phyloP scores from a whole-genome alignment of 306 rosid genomes.

The Corylus americana region DNA sequence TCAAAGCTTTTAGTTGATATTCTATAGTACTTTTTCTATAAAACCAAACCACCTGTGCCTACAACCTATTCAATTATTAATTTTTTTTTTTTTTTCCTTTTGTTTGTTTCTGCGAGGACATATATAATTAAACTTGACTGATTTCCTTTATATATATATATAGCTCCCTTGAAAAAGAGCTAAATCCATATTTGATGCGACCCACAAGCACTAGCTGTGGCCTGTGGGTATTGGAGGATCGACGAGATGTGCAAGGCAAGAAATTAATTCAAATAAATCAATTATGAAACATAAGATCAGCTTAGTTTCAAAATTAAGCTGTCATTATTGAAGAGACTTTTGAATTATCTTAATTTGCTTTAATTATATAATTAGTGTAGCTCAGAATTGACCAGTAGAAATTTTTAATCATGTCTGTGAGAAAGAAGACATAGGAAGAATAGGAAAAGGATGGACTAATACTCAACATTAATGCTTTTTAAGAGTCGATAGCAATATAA shows the following conservation, averaged over 20 bases:
- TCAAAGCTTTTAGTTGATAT: neutral
- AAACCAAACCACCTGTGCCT: neutral
- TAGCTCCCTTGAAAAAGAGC: neutral
- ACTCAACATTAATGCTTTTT: conserved; percentile 1
- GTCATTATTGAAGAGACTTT: conserved; percentile 7
- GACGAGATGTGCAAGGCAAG: neutral
- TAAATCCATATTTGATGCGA: neutral
- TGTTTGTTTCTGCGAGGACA: neutral
- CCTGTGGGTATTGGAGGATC: neutral
- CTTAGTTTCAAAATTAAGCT: neutral
- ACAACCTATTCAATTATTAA: neutral
- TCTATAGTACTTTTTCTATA: neutral
- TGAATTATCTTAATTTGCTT: neutral
- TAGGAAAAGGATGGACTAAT: neutral
- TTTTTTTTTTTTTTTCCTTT: neutral
- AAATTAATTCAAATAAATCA: neutral
- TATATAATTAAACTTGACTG: neutral
- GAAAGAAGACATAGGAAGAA: neutral
- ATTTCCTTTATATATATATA: neutral
- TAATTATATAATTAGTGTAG: neutral
- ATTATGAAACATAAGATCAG: neutral
- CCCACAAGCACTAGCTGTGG: neutral
- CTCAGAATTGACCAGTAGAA: conserved; percentile 14
- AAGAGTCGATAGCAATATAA: neutral
- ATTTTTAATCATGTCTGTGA: neutral